These are phyloP conservation scores for Aureobasidium sp. DNA, from an alignment of 2,329 filamentous ascomycete genomes.

Conservation along the genomic window DNA sequence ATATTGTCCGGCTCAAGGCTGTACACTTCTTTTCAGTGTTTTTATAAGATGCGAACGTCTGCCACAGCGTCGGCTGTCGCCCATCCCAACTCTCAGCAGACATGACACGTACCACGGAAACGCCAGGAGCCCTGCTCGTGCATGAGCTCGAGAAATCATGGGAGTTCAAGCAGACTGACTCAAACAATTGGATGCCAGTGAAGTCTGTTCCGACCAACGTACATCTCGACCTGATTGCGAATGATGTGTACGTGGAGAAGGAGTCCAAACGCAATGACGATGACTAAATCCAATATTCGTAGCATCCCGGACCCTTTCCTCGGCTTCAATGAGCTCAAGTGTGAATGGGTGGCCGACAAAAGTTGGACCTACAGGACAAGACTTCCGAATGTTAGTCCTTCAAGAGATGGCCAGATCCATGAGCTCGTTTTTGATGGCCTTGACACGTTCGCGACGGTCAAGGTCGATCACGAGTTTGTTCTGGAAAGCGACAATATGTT, in stretches of 20 bases:
- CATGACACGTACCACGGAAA: not conserved
- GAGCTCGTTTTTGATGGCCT: slow-evolving; percentile 56
- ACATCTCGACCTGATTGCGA: slow-evolving; percentile 39
- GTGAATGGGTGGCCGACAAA: slow-evolving; percentile 43
- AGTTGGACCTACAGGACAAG: slow-evolving; percentile 39
- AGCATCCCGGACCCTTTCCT: slow-evolving; percentile 44
- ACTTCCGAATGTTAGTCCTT: slow-evolving; percentile 28
- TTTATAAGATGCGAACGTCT: slow-evolving; percentile 1
- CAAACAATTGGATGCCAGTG: slow-evolving; percentile 36
- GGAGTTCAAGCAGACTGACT: slow-evolving; percentile 38
- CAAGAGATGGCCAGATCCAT: slow-evolving; percentile 26
- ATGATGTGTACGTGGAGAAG: slow-evolving; percentile 32
- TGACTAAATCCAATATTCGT: not conserved
- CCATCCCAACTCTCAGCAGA: not conserved
- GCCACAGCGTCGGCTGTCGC: not conserved
- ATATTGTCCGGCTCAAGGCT: not conserved
- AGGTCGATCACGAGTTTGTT: slow-evolving; percentile 46
- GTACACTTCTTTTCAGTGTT: not conserved
- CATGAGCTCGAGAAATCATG: slow-evolving; percentile 31
- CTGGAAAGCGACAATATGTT: slow-evolving; percentile 57
- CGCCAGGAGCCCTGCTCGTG: not conserved
- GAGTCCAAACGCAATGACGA: no score
- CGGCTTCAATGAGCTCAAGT: slow-evolving; percentile 42
- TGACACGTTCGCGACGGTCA: slow-evolving; percentile 55
- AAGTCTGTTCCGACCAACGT: slow-evolving; percentile 40